Percentiles rank a stretch among this genome's conserved stretches.
Conservation (phyloP, 345 rosid genomes). For the Adansonia digitata region DNA sequence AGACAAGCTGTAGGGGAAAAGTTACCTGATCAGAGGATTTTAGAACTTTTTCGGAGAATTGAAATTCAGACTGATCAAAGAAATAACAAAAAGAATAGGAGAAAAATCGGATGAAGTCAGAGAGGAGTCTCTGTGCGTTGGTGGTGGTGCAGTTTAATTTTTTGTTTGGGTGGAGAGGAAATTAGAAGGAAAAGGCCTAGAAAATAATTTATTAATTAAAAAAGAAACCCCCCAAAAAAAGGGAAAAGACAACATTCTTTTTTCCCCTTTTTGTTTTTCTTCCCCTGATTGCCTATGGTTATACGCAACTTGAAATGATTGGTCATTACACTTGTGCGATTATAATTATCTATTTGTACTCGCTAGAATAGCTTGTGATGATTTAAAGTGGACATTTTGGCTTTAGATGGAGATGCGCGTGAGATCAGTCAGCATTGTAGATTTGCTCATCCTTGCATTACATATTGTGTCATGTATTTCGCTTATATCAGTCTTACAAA, state of each 20-base stretch:
- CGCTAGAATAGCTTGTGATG: neutral
- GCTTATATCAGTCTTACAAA: too few relatives aligned
- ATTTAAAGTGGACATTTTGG: neutral
- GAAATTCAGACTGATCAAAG: neutral
- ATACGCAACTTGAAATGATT: neutral
- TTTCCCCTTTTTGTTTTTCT: too few relatives aligned
- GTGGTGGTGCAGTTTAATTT: neutral
- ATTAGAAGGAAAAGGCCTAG: neutral
- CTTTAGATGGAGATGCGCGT: too few relatives aligned
- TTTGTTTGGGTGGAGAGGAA: slow-evolving; percentile 3
- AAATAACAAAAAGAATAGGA: too few relatives aligned
- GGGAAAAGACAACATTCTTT: too few relatives aligned
- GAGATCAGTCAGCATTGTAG: too few relatives aligned
- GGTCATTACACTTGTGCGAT: neutral
- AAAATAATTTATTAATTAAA: neutral
- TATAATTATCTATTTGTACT: neutral
- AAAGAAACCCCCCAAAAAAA: too few relatives aligned
- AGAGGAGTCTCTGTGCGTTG: too few relatives aligned
- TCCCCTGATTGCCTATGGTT: too few relatives aligned
- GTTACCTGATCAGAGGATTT: slow-evolving; percentile 7
- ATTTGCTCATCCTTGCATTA: too few relatives aligned
- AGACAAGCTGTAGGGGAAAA: neutral
- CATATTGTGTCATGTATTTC: too few relatives aligned
- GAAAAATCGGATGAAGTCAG: neutral
- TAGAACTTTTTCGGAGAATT: neutral